Evolutionary conservation across 768 basidiomycete species (phyloP).

Genomic region (Pleurotus djamor): DNA sequence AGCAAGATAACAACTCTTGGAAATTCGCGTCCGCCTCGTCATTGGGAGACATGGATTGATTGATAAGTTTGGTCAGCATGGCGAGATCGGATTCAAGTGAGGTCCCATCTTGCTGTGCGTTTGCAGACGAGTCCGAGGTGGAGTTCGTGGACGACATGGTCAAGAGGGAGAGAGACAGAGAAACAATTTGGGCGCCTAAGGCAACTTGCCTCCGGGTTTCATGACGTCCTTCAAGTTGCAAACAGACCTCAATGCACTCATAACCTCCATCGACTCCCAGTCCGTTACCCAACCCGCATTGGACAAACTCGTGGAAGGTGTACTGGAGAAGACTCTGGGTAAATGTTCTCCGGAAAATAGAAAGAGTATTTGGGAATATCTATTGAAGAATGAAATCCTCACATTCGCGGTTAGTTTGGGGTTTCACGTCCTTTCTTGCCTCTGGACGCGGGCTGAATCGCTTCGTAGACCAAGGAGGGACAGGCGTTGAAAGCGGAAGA

Average conservation of each 20-base stretch:
- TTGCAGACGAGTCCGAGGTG: background rate
- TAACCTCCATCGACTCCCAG: conserved; percentile 48
- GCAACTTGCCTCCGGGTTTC: background rate
- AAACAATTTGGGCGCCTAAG: background rate
- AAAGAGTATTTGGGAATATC: conserved; percentile 74
- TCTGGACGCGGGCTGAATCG: background rate
- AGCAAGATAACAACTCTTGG: conserved; percentile 45
- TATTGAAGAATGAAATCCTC: conserved; percentile 71
- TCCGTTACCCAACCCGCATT: conserved; percentile 48
- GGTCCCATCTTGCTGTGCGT: background rate
- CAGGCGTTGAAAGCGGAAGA: conserved; percentile 51
- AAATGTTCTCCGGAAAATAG: conserved; percentile 54
- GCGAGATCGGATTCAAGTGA: conserved; percentile 35
- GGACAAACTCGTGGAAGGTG: conserved; percentile 44
- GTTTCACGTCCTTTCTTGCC: background rate
- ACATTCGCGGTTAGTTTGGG: conserved; percentile 57
- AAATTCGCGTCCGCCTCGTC: background rate
- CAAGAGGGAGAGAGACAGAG: background rate
- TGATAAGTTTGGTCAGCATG: conserved; percentile 26
- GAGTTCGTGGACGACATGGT: background rate
- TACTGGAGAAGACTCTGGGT: conserved; percentile 37
- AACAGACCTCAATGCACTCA: conserved; percentile 46
- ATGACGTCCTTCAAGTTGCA: conserved; percentile 48
- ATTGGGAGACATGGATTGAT: conserved; percentile 18
- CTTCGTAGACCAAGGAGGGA: conserved; percentile 62